Evolutionary conservation across 2,329 filamentous ascomycete genomes (phyloP), one percentile per base, ranked within the genome.

Genomic region (Fusarium palustre): DNA sequence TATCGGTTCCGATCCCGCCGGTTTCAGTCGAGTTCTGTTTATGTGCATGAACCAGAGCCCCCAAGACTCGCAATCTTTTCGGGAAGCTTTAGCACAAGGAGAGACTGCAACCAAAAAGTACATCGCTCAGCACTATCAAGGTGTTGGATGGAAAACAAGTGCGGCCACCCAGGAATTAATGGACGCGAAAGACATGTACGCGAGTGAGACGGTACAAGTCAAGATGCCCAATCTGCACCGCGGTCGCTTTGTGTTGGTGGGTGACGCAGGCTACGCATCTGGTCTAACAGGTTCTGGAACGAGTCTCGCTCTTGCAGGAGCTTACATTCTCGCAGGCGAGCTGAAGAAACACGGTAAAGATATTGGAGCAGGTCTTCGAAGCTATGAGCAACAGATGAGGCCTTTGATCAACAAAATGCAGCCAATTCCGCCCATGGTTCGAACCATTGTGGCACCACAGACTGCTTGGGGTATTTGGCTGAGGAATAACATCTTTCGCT

Each of bases 241-340:
- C 0, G 81, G 82, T 0, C 82, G 82, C 1, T 80, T 86, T n/a
- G 79, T 79, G 1, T 74, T 86, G 3, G 68, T 87, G 3, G 86
- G 85, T 0, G 86, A 88, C 54, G 83, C 86, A 7, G 85, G 77
- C 1, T 82, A 81, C 39, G 83, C 83, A 1, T 80, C 81, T 3
- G 80, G 81, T 7, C 68, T 81, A 2, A 83, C 81, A 0, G 85
- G 85, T 1, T 79, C 82, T 73, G 84, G 85, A 7, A 85, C 83
- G 4, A 81, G 78, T 4, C 71, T 81, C 5, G 81, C 82, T 3
- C 71, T 87, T 15, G 70, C 81, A 1, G 81, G 81, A 1, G 86
- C 83, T 3, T 87, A 88, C 68, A 75, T 86, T 1, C 76, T 88
- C 4, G 85, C 85, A 0, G 84, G 85, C 2, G 83, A 84, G 47